Percentiles rank a stretch among this genome's conserved stretches.
These are phyloP conservation scores for Lactifluus subvellereus DNA, from an alignment of 768 basidiomycete genomes.

Conservation along the genomic window DNA sequence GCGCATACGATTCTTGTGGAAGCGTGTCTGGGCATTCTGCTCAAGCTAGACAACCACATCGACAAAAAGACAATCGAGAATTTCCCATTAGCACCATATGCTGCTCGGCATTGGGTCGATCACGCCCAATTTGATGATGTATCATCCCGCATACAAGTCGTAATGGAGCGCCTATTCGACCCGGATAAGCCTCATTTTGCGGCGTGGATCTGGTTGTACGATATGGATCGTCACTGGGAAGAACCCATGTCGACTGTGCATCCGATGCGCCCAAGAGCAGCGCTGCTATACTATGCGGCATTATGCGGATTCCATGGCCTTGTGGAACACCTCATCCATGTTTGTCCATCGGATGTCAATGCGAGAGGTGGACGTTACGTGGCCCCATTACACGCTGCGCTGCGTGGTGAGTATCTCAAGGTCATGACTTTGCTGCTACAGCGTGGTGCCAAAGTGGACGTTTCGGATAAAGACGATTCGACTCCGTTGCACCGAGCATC, in stretches of 20 bases:
- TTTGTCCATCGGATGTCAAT: not conserved
- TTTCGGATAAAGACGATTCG: not conserved
- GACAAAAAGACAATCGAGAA: not conserved
- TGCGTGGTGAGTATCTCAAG: not conserved
- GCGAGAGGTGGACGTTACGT: not conserved
- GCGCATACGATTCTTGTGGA: not conserved
- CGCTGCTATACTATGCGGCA: slow-evolving; percentile 4
- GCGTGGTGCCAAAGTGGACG: not conserved
- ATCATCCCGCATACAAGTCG: not conserved
- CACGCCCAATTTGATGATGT: not conserved
- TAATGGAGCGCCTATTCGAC: slow-evolving; percentile 1
- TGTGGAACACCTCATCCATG: not conserved
- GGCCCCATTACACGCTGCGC: not conserved
- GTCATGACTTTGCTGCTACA: not conserved
- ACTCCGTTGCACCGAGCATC: not conserved
- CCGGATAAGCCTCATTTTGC: not conserved
- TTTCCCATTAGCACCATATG: not conserved
- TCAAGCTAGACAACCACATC: not conserved
- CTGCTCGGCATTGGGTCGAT: slow-evolving; percentile 6
- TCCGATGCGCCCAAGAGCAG: not conserved
- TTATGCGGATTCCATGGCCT: not conserved
- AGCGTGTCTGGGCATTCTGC: not conserved
- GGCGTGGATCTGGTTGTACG: slow-evolving; percentile 7
- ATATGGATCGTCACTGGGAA: not conserved
- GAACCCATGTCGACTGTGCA: not conserved